These are phyloP conservation scores for Colletotrichum siamense DNA, from an alignment of 2,329 filamentous ascomycete species.

Conservation along the genomic window DNA sequence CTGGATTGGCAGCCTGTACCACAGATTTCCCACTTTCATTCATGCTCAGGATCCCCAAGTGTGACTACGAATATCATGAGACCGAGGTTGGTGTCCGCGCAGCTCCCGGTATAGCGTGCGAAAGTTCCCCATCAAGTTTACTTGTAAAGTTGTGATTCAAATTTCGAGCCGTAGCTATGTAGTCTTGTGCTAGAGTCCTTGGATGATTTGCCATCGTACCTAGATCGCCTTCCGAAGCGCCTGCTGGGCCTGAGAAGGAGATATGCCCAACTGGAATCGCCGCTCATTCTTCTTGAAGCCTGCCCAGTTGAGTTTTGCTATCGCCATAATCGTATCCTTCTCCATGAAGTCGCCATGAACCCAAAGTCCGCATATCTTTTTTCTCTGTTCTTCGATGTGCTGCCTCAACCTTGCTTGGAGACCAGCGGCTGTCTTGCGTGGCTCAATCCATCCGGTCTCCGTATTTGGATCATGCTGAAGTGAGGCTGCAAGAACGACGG, in stretches of 20 bases:
- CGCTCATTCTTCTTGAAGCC: background rate
- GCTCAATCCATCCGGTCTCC: background rate
- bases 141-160: too few relatives aligned
- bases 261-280: background rate
- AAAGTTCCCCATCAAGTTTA: fast-evolving
- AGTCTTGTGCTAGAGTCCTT: background rate
- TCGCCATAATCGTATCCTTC: background rate
- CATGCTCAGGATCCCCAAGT: background rate
- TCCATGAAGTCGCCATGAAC: constrained; percentile 1
- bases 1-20: background rate
- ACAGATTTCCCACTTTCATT: background rate
- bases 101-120: too few relatives aligned
- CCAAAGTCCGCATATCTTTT: background rate
- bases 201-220: fast-evolving
- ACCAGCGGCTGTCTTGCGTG: background rate
- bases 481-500: background rate
- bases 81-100: too few relatives aligned
- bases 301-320: background rate
- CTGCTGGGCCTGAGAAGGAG: background rate
- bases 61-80: too few relatives aligned
- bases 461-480: background rate
- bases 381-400: background rate
- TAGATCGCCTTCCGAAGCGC: background rate
- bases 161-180: background rate
- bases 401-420: background rate